Conservation (phyloP, 305 asterid genomes). For the Coffea humblotiana region DNA sequence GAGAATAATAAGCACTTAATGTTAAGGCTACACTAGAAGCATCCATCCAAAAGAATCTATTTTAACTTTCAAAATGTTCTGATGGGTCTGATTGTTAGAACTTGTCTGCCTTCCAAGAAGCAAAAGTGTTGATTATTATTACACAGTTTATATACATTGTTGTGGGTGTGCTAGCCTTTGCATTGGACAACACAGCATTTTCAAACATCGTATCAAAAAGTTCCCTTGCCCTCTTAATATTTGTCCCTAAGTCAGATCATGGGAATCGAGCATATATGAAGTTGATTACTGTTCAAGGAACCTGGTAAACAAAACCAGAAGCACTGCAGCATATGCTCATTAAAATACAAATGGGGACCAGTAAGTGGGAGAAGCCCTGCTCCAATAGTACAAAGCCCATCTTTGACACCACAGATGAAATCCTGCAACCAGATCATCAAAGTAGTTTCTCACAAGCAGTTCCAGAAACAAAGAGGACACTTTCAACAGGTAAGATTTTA, state of each 20-base stretch:
- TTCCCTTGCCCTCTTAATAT: not conserved
- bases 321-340: conserved; percentile 86
- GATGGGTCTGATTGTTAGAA: not conserved
- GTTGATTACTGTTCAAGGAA: conserved; percentile 15
- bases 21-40: conserved; percentile 1
- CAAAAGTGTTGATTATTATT: not conserved
- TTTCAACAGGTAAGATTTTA: not conserved
- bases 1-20: conserved; percentile 11
- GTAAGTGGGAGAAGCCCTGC: conserved; percentile 73
- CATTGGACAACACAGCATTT: not conserved
- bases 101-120: conserved; percentile 7
- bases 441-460: not conserved
- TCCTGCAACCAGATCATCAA: conserved; percentile 49
- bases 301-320: conserved; percentile 92
- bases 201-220: not conserved
- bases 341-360: conserved; percentile 72
- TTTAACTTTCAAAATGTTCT: not conserved
- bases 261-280: not conserved
- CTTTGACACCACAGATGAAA: conserved; percentile 91
- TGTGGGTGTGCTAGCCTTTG: not conserved
- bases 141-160: not conserved
- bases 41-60: not conserved
- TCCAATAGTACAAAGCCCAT: conserved; percentile 93
- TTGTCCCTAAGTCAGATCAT: not conserved
- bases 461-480: not conserved